Evolutionary conservation across 257 asterid genomes (phyloP).

Genomic region (Ophiorrhiza pumila): DNA sequence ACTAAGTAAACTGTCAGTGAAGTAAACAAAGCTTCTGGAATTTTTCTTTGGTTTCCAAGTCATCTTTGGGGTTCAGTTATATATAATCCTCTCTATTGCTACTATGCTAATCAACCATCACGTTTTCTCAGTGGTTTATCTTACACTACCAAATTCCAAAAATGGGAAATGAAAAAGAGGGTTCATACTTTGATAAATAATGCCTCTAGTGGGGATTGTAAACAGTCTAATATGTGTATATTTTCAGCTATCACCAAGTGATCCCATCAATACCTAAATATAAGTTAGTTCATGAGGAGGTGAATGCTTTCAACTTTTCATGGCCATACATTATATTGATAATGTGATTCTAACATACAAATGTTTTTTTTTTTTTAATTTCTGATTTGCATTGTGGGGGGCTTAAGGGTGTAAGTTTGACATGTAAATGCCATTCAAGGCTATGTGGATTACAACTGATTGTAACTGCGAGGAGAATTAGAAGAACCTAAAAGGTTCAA

Average conservation of each 20-base stretch:
- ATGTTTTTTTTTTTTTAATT: background rate
- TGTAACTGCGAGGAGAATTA: background rate
- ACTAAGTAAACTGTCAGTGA: constrained; percentile 38
- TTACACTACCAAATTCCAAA: background rate
- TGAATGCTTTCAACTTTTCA: background rate
- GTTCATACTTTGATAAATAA: background rate
- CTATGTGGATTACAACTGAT: too few species aligned
- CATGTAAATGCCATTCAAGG: too few species aligned
- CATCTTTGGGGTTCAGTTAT: too few species aligned
- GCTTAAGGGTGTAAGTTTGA: too few species aligned
- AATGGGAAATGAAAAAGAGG: background rate
- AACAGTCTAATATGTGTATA: background rate
- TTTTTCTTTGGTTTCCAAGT: too few species aligned
- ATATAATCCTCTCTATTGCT: too few species aligned
- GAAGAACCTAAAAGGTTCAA: background rate
- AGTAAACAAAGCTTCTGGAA: too few species aligned
- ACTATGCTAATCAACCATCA: background rate
- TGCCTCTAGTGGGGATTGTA: background rate
- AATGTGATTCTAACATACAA: too few species aligned
- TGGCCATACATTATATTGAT: background rate
- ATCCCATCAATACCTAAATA: too few species aligned
- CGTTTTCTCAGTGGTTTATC: background rate
- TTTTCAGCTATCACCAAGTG: too few species aligned
- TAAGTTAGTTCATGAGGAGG: too few species aligned
- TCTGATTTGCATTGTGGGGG: too few species aligned